Conservation (phyloP, 805 yeast species). For the Suhomyces xylopsoci region DNA sequence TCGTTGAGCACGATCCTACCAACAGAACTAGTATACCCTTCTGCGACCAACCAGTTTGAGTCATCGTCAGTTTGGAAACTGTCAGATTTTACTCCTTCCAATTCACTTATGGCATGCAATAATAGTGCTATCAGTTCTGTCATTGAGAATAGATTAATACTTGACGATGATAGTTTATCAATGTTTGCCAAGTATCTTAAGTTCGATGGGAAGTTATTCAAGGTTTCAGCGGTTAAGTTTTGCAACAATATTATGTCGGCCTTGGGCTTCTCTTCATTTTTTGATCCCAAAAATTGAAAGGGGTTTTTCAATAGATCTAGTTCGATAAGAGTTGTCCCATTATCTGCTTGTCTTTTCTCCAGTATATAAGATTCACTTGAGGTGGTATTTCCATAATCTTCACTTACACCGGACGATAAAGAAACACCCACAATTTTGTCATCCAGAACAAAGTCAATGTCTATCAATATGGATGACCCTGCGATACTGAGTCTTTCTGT, state of each 20-base stretch:
- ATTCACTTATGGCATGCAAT: constrained; percentile 21
- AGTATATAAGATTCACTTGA: neutral
- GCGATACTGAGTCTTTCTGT: constrained; percentile 40
- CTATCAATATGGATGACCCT: constrained; percentile 38
- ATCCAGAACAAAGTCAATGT: constrained; percentile 34
- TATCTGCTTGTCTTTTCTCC: neutral
- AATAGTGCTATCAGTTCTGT: constrained; percentile 29
- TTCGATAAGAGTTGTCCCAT: constrained; percentile 9
- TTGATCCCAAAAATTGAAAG: constrained; percentile 11
- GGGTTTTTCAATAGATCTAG: constrained; percentile 13
- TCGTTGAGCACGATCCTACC: constrained; percentile 32
- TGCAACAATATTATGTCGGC: constrained; percentile 30
- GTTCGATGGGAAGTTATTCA: constrained; percentile 34
- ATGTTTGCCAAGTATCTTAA: constrained; percentile 34
- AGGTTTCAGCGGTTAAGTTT: constrained; percentile 20
- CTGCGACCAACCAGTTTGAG: constrained; percentile 16
- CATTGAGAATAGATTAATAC: constrained; percentile 29
- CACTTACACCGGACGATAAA: constrained; percentile 30
- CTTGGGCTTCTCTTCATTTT: constrained; percentile 6
- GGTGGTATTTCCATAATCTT: neutral
- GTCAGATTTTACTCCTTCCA: constrained; percentile 17
- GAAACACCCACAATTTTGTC: constrained; percentile 25
- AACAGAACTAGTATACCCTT: constrained; percentile 22
- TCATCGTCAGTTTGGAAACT: constrained; percentile 6
- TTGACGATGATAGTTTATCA: constrained; percentile 31